These are phyloP conservation scores for Trametes punicea DNA, from an alignment of 768 basidiomycete genomes.

Conservation along the genomic window DNA sequence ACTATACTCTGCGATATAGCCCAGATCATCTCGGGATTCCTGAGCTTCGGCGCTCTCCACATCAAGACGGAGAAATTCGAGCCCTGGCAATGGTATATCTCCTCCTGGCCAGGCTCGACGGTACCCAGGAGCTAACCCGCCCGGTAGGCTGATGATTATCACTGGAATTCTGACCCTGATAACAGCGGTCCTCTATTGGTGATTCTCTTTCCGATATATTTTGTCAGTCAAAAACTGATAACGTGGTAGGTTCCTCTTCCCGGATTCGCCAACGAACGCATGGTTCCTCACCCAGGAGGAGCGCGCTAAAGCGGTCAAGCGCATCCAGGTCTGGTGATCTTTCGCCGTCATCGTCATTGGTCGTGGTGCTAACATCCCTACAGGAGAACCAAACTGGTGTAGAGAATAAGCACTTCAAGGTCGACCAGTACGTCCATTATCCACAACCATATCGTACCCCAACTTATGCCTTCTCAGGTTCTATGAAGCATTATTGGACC, in stretches of 20 bases:
- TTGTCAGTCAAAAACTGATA: neutral
- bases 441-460: too few relatives aligned
- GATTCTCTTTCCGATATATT: neutral
- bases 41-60: constrained; percentile 63
- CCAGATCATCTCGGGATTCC: constrained; percentile 67
- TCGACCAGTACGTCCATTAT: constrained; percentile 65
- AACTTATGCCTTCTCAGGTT: constrained; percentile 39
- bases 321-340: constrained; percentile 49
- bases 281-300: constrained; percentile 72
- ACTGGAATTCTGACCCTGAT: constrained; percentile 58
- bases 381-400: constrained; percentile 77
- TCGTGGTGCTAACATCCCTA: neutral
- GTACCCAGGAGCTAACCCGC: neutral
- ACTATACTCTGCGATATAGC: constrained; percentile 37
- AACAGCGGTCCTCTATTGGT: constrained; percentile 54
- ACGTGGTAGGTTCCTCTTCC: constrained; percentile 59
- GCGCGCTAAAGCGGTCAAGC: constrained; percentile 55
- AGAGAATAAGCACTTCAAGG: constrained; percentile 80
- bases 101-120: neutral
- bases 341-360: neutral
- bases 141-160: constrained; percentile 62
- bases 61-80: constrained; percentile 54
- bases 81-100: constrained; percentile 65
- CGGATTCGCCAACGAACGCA: constrained; percentile 70
- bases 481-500: constrained; percentile 63